phyloP scores from a whole-genome alignment of 768 basidiomycete genomes.

The Agrocybe pediades region DNA sequence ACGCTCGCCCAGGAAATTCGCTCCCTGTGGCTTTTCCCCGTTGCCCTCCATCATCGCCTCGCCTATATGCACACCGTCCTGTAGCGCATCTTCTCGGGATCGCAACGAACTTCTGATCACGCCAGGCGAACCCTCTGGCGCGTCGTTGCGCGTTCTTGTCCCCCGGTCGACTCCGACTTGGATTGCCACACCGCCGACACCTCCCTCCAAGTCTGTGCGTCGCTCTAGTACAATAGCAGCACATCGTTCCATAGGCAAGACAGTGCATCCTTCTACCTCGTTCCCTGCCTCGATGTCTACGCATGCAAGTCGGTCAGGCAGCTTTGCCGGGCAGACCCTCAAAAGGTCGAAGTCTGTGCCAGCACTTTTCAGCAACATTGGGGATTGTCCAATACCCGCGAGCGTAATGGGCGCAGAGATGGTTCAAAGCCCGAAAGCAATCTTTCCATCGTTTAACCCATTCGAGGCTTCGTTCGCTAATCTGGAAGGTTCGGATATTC shows the following conservation, averaged over 20 bases:
- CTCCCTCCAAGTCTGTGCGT: constrained; percentile 45
- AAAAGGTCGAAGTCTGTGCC: constrained; percentile 48
- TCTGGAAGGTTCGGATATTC: constrained; percentile 11
- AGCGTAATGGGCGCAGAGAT: constrained; percentile 17
- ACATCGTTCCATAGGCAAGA: constrained; percentile 30
- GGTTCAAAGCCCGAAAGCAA: constrained; percentile 14
- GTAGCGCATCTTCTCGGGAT: constrained; percentile 30
- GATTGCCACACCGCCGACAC: constrained; percentile 62
- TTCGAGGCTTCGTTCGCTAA: constrained; percentile 20
- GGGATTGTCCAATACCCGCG: constrained; percentile 15
- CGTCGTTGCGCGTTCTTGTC: constrained; percentile 15
- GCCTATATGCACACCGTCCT: constrained; percentile 53
- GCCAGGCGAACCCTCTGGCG: constrained; percentile 19
- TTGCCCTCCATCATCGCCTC: constrained; percentile 63
- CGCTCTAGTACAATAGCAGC: constrained; percentile 35
- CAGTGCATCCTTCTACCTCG: constrained; percentile 45
- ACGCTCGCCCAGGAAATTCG: constrained; percentile 23
- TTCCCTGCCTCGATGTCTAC: constrained; percentile 43
- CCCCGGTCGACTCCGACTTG: constrained; percentile 47
- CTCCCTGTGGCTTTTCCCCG: constrained; percentile 43
- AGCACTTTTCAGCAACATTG: constrained; percentile 25
- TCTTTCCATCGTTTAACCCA: constrained; percentile 7
- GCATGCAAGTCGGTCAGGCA: constrained; percentile 24
- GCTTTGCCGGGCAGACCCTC: constrained; percentile 18
- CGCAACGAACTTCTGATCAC: constrained; percentile 12